These are phyloP conservation scores for Luffa acutangula DNA, from an alignment of 306 rosid species.

Conservation along the genomic window DNA sequence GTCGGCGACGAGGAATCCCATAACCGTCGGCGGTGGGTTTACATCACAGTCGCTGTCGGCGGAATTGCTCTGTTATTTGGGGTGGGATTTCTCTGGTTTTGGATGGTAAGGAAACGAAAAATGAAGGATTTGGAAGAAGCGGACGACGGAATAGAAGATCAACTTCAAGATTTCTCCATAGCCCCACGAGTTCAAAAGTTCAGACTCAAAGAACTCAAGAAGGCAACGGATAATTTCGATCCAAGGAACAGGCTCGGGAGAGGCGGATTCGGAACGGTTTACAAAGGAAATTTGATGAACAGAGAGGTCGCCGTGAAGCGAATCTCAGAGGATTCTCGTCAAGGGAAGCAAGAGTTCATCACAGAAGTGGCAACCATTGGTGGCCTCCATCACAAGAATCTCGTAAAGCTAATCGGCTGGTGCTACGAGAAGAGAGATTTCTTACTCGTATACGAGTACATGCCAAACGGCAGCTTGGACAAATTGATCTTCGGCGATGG, in stretches of 20 bases:
- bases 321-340: conserved; percentile 48
- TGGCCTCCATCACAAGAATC: conserved; percentile 6
- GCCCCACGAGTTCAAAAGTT: conserved; percentile 36
- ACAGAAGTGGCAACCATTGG: conserved; percentile 1
- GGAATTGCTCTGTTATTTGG: conserved; percentile 14
- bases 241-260: conserved; percentile 54
- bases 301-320: conserved; percentile 58
- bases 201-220: conserved; percentile 27
- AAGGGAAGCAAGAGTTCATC: conserved; percentile 26
- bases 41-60: conserved; percentile 14
- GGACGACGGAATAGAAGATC: conserved; percentile 42
- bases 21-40: conserved; percentile 23
- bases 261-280: conserved; percentile 81
- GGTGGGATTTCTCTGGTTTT: conserved; percentile 9
- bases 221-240: conserved; percentile 45
- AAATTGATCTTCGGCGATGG: neutral
- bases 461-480: conserved; percentile 5
- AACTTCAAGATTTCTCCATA: conserved; percentile 37
- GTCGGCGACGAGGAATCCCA: neutral
- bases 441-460: conserved; percentile 3
- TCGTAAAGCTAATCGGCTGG: conserved; percentile 7
- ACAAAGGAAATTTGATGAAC: conserved; percentile 35
- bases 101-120: conserved; percentile 7
- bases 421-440: neutral
- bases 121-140: conserved; percentile 24